phyloP scores from a whole-genome alignment of 305 asterid species.

The Nicotiana rustica region DNA sequence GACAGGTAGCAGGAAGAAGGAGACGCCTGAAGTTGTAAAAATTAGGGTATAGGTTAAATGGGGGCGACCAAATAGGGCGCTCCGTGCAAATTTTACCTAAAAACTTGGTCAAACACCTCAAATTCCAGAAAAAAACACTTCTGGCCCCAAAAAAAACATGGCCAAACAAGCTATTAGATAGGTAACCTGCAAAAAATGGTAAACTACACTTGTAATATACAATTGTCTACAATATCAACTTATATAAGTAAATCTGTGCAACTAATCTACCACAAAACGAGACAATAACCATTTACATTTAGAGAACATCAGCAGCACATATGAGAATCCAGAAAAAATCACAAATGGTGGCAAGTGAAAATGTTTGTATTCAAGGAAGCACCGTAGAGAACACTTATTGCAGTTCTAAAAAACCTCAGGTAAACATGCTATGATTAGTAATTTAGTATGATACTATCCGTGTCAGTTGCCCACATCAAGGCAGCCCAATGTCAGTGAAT shows the following conservation, averaged over 20 bases:
- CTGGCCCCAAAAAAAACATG: too few species aligned
- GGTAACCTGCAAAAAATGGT: neutral
- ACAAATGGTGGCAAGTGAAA: neutral
- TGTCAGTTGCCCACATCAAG: neutral
- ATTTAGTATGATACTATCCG: neutral
- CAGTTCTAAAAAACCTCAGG: neutral
- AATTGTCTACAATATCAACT: neutral
- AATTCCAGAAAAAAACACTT: too few species aligned
- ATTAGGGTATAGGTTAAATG: too few species aligned
- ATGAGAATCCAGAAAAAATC: neutral
- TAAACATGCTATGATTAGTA: neutral
- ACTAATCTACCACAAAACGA: neutral
- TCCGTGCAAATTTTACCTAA: too few species aligned
- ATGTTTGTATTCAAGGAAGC: neutral
- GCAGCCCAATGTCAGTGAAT: conserved; percentile 5
- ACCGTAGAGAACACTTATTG: neutral
- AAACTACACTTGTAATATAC: neutral
- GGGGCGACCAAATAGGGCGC: too few species aligned
- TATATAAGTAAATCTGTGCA: neutral
- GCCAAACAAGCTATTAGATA: neutral
- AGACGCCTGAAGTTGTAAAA: too few species aligned
- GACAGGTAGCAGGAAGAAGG: too few species aligned
- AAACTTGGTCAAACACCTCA: too few species aligned
- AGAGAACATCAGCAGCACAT: neutral
- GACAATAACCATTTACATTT: neutral